Evolutionary conservation across 2,329 filamentous ascomycete genomes (phyloP).

Genomic region (Scytalidium lignicola): DNA sequence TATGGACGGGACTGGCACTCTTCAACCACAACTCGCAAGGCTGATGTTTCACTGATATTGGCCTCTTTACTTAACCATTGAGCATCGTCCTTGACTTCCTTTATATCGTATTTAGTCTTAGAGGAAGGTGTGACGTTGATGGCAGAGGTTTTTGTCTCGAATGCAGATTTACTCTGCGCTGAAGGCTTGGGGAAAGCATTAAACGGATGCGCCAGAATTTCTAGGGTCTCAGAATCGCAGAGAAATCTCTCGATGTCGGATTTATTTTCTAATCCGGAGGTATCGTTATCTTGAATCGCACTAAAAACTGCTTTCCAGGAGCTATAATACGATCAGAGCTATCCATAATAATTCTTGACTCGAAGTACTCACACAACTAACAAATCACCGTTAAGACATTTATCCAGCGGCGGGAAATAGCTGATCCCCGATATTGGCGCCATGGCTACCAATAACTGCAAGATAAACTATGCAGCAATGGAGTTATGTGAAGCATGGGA

Average conservation of each 20-base stretch:
- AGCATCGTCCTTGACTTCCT: conserved; percentile 77
- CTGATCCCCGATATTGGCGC: conserved; percentile 62
- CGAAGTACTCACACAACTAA: conserved; percentile 66
- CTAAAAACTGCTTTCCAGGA: conserved; percentile 58
- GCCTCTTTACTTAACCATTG: conserved; percentile 78
- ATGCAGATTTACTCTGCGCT: conserved; percentile 60
- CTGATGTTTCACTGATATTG: conserved; percentile 73
- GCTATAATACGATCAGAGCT: conserved; percentile 31
- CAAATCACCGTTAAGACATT: conserved; percentile 75
- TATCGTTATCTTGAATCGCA: conserved; percentile 49
- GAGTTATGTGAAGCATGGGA: conserved; percentile 24
- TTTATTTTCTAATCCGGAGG: conserved; percentile 53
- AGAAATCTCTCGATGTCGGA: conserved; percentile 60
- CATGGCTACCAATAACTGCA: conserved; percentile 52
- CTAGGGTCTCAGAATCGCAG: conserved; percentile 60
- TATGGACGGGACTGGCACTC: conserved; percentile 81
- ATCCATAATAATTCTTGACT: background rate
- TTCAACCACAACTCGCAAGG: conserved; percentile 71
- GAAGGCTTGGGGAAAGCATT: conserved; percentile 61
- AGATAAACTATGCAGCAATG: conserved; percentile 17
- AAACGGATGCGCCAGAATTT: conserved; percentile 63
- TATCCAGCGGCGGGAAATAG: conserved; percentile 81
- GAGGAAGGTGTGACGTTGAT: conserved; percentile 73
- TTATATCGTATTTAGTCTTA: conserved; percentile 65
- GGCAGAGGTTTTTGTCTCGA: conserved; percentile 80